phyloP scores from a whole-genome alignment of 176 grass and related monocot genomes.

The Neostapfia colusana region DNA sequence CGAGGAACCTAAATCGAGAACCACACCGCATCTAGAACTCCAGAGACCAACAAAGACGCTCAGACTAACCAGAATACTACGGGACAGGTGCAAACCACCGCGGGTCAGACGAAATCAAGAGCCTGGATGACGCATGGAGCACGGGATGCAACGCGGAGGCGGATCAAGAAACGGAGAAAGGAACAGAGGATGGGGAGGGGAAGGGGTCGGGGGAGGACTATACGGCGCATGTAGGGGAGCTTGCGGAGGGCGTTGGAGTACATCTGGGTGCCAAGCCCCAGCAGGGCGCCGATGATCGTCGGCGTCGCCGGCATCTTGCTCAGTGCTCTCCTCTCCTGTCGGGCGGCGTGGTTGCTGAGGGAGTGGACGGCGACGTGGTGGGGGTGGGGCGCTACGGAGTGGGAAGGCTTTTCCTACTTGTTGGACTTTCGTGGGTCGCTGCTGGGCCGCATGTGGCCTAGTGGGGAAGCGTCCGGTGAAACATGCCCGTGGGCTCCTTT shows the following conservation, averaged over 20 bases:
- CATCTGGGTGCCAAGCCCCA: conserved; percentile 83
- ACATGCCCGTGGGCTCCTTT: conserved; percentile 22
- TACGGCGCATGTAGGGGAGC: conserved; percentile 95
- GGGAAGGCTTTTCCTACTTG: not conserved
- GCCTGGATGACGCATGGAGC: not conserved
- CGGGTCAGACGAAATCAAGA: conserved; percentile 21
- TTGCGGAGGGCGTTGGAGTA: conserved; percentile 99
- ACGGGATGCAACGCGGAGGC: conserved; percentile 8
- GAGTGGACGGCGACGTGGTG: conserved; percentile 18
- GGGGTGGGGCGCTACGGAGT: not conserved
- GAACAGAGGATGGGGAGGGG: not conserved
- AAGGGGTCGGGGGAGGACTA: not conserved
- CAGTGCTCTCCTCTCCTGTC: conserved; percentile 30
- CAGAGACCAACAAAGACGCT: not conserved
- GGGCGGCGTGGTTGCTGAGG: not conserved
- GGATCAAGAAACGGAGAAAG: conserved; percentile 41
- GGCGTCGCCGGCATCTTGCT: conserved; percentile 69
- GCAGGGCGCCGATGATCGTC: conserved; percentile 82
- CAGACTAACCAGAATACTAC: not conserved
- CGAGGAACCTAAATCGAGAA: conserved; percentile 32
- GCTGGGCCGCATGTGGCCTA: not conserved
- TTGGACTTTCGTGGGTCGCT: conserved; percentile 1
- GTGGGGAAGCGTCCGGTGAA: not conserved
- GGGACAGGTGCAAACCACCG: not conserved
- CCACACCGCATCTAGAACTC: conserved; percentile 11